Percentiles rank a stretch among this genome's conserved stretches.
phyloP scores from a whole-genome alignment of 345 rosid genomes.

The Diplotaxis tenuifolia region DNA sequence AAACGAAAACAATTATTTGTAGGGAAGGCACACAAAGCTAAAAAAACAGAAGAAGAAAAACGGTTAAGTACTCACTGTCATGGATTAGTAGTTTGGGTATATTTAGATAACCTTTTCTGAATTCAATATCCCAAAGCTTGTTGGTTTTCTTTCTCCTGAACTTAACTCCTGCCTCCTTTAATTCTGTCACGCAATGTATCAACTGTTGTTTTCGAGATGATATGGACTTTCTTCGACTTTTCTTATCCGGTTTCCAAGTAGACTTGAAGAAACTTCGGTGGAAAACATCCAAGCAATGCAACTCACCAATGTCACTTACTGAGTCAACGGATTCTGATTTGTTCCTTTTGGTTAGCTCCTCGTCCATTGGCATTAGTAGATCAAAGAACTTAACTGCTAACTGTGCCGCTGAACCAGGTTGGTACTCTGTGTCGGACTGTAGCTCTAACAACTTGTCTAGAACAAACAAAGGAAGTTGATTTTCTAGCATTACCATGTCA shows the following conservation, averaged over 20 bases:
- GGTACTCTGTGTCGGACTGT: conserved; percentile 52
- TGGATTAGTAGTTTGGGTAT: conserved; percentile 80
- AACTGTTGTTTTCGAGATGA: conserved; percentile 46
- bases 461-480: conserved; percentile 76
- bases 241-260: conserved; percentile 45
- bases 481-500: conserved; percentile 91
- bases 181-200: conserved; percentile 75
- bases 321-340: conserved; percentile 57
- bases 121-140: conserved; percentile 82
- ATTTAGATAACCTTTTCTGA: conserved; percentile 61
- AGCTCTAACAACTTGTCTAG: conserved; percentile 66
- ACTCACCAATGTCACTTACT: conserved; percentile 51
- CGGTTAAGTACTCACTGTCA: conserved; percentile 47
- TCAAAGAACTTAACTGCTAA: conserved; percentile 72
- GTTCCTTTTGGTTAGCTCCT: conserved; percentile 58
- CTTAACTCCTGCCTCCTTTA: conserved; percentile 77
- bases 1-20: not conserved
- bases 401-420: conserved; percentile 59
- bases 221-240: conserved; percentile 25
- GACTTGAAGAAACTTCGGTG: conserved; percentile 56
- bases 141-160: conserved; percentile 68
- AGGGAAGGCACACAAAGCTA: not conserved
- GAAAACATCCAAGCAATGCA: conserved; percentile 81
- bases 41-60: not conserved
- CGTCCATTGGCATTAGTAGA: conserved; percentile 78